phyloP scores from a whole-genome alignment of 495 filamentous ascomycete species.

The Neurospora tetraspora region DNA sequence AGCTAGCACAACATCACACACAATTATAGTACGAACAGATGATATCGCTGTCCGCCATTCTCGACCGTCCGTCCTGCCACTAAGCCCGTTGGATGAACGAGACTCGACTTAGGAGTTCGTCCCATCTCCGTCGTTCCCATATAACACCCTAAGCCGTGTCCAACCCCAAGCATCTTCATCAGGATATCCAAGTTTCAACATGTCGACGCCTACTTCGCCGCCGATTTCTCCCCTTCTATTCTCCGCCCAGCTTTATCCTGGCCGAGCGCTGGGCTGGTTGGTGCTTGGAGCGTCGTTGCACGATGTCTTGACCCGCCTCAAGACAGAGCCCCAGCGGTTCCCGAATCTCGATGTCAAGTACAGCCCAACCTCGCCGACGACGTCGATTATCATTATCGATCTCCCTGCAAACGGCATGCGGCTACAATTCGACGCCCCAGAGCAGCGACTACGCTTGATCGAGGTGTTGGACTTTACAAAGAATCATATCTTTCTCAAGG shows the following conservation, averaged over 20 bases:
- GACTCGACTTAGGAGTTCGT: not conserved
- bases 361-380: constrained; percentile 57
- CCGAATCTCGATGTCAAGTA: constrained; percentile 76
- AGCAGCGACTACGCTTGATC: constrained; percentile 83
- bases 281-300: constrained; percentile 85
- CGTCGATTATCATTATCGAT: constrained; percentile 57
- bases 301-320: constrained; percentile 74
- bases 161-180: not conserved
- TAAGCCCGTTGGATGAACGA: not conserved
- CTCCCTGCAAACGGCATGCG: constrained; percentile 81
- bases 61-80: not conserved
- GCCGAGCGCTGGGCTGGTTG: constrained; percentile 68
- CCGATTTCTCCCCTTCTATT: constrained; percentile 57
- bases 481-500: constrained; percentile 68
- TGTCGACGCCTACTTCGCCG: constrained; percentile 49
- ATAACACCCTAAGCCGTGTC: not conserved
- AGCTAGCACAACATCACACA: not conserved
- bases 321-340: constrained; percentile 71
- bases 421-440: constrained; percentile 84
- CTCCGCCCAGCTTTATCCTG: constrained; percentile 63
- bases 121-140: not conserved
- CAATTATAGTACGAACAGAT: not conserved
- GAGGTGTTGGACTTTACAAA: constrained; percentile 90
- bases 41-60: not conserved
- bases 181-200: not conserved